Evolutionary conservation across 169 alveolate species (phyloP), one percentile per base, ranked within the genome.

Genomic region (Babesia gibsoni): DNA sequence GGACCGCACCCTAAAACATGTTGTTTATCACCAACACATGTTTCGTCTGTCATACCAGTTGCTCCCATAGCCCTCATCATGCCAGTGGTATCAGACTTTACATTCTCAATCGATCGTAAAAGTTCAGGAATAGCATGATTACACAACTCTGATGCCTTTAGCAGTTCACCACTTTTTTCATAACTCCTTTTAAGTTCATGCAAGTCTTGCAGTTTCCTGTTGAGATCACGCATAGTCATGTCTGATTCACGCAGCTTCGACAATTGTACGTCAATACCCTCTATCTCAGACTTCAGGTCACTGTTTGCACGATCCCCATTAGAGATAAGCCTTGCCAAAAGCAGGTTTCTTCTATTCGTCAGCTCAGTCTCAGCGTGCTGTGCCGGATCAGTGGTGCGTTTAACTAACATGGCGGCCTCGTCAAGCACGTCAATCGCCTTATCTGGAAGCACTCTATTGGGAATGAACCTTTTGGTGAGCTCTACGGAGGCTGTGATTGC

Each of bases 341-440:
- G 4, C 10, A 30, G 56, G 18, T 36, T 58, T 41, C 42, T 58
- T 35, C 30, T 46, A 9, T 50, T 46, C 14, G 36, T 20, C 22
- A 56, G 4, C 36, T 56, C 54, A 18, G 14, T 23, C 20, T 27
- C n/a, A 8, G 29, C 36, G 36, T 9, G 14, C 12, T 9, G 36
- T 12, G 8, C 8, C 4, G 67, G 37, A 16, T 36, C 22, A 8
- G 30, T 6, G 33, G 64, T 50, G 23, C 48, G 43, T 41, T 67
- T 73, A 9, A 67, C 54, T 56, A 67, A 67, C 10, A 81, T 61
- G 35, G 84, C 54, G 9, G 90, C 90, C 65, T 83, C 82, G 35
- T 83, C 82, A 27, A 83, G 33, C 56, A 83, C 35, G 52, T 83
- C 90, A 16, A 83, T 73, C 18, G 90, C 84, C 43, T 83, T 83